Evolutionary conservation across 2,329 filamentous ascomycete genomes (phyloP).

Genomic region (Aspergillus intermedius): DNA sequence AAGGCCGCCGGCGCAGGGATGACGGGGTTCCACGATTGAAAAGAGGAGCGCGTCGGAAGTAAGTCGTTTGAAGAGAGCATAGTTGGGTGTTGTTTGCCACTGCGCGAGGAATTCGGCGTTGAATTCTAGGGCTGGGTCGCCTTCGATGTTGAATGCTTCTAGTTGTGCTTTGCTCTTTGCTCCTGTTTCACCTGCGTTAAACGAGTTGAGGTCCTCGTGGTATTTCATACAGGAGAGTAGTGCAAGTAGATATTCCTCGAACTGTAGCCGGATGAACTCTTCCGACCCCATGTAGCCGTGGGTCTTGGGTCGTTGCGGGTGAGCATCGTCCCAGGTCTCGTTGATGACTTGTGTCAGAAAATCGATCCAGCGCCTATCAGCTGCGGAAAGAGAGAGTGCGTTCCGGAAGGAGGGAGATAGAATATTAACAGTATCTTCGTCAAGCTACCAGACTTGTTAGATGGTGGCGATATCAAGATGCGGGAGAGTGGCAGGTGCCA

Average conservation of each 20-base stretch:
- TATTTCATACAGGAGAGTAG: slow-evolving; percentile 87
- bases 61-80: slow-evolving; percentile 73
- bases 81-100: slow-evolving; percentile 86
- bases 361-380: slow-evolving; percentile 94
- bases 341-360: slow-evolving; percentile 87
- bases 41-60: slow-evolving; percentile 79
- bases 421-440: slow-evolving; percentile 79
- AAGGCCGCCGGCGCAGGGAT: slow-evolving; percentile 87
- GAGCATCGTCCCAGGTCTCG: slow-evolving; percentile 91
- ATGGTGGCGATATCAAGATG: not conserved
- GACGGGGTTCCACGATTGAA: slow-evolving; percentile 85
- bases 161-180: slow-evolving; percentile 45
- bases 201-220: slow-evolving; percentile 57
- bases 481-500: slow-evolving; percentile 5
- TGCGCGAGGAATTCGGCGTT: slow-evolving; percentile 75
- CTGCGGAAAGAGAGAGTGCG: slow-evolving; percentile 71
- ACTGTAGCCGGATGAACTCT: slow-evolving; percentile 94
- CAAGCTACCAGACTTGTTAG: slow-evolving; percentile 47
- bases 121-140: slow-evolving; percentile 80
- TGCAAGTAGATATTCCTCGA: slow-evolving; percentile 90
- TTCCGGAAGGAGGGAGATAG: slow-evolving; percentile 69
- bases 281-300: slow-evolving; percentile 93
- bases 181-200: slow-evolving; percentile 40
- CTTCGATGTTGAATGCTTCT: slow-evolving; percentile 59
- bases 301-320: slow-evolving; percentile 84